Evolutionary conservation across 306 rosid genomes (phyloP), one percentile per base, ranked within the genome.

Genomic region (Prunus fruticosa): DNA sequence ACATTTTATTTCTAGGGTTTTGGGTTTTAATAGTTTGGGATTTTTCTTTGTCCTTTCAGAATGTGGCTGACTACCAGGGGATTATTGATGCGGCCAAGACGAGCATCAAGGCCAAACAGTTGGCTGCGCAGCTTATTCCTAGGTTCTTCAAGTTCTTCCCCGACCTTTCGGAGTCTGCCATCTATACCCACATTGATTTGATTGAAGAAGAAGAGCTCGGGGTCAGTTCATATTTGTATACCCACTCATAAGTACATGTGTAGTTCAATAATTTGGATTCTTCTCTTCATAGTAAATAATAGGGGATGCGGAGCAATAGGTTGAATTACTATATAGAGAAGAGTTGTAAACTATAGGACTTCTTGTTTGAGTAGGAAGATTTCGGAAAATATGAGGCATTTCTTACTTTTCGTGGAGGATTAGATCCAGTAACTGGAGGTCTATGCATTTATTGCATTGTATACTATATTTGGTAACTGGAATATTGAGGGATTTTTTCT

Each of bases 121-220:
- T 95, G 67, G 93, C 99, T 12, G 98, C 98, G 3, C 99, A 95
- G 86, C 91, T 95, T 67, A 95, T 95, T 80, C 99, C 98, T 4
- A 91, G 89, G 87, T 95, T 92, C 83, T 95, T 86, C 82, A 95
- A 95, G 86, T 92, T 87, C 85, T 92, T 95, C 75, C 97, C 99
- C 7, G 88, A 76, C 62, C 96, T 90, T 8, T 90, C 97, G 9
- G 89, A 89, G 6, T 86, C 90, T 0, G 99, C 97, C 15, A 85
- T 95, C 3, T 89, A 88, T 27, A 83, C 91, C 0, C 97, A 92
- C 79, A 83, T 95, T 25, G 97, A 95, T 92, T 87, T 95, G 90
- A 87, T 92, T 65, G 99, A 95, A 78, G 99, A 87, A 74, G 97
- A 89, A 70, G 99, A 95, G 74, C 97, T 95, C 5, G 97, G 93